Conservation (phyloP, 2,329 filamentous ascomycete genomes). For the Aureobasidium sp. region DNA sequence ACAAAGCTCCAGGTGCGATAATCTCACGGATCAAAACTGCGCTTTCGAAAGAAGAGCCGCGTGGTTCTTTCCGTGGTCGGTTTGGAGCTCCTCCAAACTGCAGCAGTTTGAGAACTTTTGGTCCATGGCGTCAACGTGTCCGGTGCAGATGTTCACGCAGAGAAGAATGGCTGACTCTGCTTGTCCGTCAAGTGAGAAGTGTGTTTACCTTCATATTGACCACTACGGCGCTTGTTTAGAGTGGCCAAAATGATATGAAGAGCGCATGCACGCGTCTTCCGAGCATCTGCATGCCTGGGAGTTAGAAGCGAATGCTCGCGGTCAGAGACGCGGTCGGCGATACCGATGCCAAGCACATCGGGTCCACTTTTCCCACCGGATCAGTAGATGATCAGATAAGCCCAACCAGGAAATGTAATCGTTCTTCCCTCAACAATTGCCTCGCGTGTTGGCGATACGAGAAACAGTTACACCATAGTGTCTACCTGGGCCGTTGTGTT, state of each 20-base stretch:
- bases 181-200: neutral
- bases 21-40: constrained; percentile 5
- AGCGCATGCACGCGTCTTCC: too few relatives aligned
- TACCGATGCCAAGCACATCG: neutral
- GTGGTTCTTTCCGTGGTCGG: neutral
- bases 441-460: neutral
- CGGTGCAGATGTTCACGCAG: neutral
- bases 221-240: neutral
- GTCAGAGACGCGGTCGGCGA: neutral
- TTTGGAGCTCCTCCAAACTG: neutral
- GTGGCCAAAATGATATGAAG: too few relatives aligned
- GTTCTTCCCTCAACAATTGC: neutral
- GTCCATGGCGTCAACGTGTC: neutral
- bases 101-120: neutral
- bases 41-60: neutral
- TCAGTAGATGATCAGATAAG: constrained; percentile 5
- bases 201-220: neutral
- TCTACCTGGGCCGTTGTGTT: neutral
- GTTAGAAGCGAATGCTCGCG: neutral
- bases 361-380: neutral
- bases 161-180: neutral
- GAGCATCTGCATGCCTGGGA: neutral
- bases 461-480: neutral
- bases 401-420: neutral
- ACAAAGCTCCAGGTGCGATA: constrained; percentile 2